Conservation (phyloP, 768 basidiomycete genomes). For the Termitomyces sp. region DNA sequence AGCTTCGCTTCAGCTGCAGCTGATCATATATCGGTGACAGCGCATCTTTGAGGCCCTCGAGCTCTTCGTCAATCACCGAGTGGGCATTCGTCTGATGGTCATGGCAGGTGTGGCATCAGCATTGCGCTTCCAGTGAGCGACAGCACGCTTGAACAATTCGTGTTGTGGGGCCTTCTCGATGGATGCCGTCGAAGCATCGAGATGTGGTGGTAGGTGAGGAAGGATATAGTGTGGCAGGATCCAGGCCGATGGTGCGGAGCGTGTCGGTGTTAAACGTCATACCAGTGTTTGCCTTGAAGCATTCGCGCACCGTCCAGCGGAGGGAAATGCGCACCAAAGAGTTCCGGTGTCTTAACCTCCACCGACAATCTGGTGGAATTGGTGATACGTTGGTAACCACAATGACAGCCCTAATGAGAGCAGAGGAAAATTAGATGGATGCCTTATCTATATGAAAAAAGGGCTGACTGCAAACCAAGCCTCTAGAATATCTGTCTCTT, state of each 20-base stretch:
- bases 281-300: slow-evolving; percentile 49
- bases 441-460: background rate
- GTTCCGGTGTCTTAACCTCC: slow-evolving; percentile 39
- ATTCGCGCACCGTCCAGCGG: slow-evolving; percentile 69
- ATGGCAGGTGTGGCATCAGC: slow-evolving; percentile 7
- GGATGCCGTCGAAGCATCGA: slow-evolving; percentile 5
- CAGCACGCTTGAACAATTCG: background rate
- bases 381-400: slow-evolving; percentile 21
- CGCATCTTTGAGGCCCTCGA: slow-evolving; percentile 48
- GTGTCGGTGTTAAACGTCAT: slow-evolving; percentile 52
- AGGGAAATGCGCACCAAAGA: slow-evolving; percentile 50
- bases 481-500: slow-evolving; percentile 44
- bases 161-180: background rate
- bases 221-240: slow-evolving; percentile 30
- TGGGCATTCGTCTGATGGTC: background rate
- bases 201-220: slow-evolving; percentile 26
- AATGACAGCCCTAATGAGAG: slow-evolving; percentile 35
- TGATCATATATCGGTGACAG: slow-evolving; percentile 45
- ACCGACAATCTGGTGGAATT: slow-evolving; percentile 39
- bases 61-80: slow-evolving; percentile 31
- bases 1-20: slow-evolving; percentile 30
- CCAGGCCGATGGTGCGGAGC: slow-evolving; percentile 39
- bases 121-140: background rate
- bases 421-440: background rate
- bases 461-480: slow-evolving; percentile 59